Percentiles rank a stretch among this genome's conserved stretches.
phyloP scores from a whole-genome alignment of 1,139 yeast species.

The Schwanniomyces etchellsii region DNA sequence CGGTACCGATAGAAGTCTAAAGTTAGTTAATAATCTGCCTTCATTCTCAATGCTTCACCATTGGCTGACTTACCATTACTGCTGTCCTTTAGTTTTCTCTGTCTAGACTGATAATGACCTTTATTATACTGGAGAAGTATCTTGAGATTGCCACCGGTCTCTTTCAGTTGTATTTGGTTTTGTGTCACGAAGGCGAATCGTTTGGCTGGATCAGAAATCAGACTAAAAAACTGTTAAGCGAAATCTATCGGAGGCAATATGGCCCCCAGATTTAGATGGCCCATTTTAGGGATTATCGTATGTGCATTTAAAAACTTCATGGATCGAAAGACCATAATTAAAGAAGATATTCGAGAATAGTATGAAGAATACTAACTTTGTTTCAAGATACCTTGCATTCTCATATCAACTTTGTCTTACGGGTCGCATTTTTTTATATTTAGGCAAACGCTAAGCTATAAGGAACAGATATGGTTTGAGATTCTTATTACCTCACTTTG shows the following conservation, averaged over 20 bases:
- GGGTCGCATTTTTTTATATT: conserved; percentile 59
- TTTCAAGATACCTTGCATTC: conserved; percentile 56
- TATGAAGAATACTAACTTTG: too few species aligned
- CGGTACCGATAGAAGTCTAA: conserved; percentile 88
- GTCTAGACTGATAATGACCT: too few species aligned
- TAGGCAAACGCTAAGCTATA: conserved; percentile 31
- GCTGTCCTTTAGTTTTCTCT: too few species aligned
- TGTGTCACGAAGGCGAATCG: conserved; percentile 6
- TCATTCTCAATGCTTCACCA: background rate
- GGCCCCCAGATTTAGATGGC: conserved; percentile 46
- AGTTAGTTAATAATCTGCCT: conserved; percentile 10
- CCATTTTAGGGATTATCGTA: conserved; percentile 52
- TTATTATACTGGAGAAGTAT: too few species aligned
- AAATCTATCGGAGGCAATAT: conserved; percentile 13
- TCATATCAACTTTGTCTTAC: conserved; percentile 61
- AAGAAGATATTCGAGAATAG: too few species aligned
- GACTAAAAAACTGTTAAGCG: too few species aligned
- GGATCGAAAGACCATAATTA: background rate
- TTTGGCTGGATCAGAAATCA: too few species aligned
- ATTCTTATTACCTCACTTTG: conserved; percentile 53
- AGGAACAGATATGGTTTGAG: conserved; percentile 46
- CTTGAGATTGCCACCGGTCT: too few species aligned
- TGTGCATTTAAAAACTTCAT: conserved; percentile 13
- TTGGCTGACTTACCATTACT: background rate
- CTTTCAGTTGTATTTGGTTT: too few species aligned